phyloP scores from a whole-genome alignment of 179 eudicot species.

The Corrigiola litoralis region DNA sequence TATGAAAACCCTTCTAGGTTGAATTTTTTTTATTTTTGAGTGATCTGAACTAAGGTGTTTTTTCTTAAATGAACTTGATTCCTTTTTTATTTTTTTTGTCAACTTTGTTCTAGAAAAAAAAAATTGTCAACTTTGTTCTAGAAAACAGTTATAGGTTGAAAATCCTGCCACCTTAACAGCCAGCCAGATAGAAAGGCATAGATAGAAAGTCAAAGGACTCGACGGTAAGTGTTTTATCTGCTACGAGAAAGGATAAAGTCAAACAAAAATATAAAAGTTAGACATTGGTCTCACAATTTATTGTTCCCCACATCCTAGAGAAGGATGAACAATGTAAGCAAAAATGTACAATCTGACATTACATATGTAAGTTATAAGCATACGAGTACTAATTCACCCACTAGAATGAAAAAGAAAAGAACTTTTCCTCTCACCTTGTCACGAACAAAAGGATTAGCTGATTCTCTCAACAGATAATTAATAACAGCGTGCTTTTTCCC shows the following conservation, averaged over 20 bases:
- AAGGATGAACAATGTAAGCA: not conserved
- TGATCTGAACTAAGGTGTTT: not conserved
- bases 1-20: not conserved
- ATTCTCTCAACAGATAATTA: conserved; percentile 74
- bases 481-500: conserved; percentile 83
- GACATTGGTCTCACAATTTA: not conserved
- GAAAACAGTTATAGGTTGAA: not conserved
- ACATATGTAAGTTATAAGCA: not conserved
- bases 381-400: not conserved
- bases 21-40: not conserved
- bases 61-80: not conserved
- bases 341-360: not conserved
- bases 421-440: conserved; percentile 55
- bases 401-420: not conserved
- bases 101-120: too few relatives aligned
- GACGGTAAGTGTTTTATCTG: not conserved
- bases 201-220: not conserved
- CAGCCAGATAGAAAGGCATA: not conserved
- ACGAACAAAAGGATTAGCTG: conserved; percentile 73
- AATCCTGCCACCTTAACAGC: not conserved
- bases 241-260: not conserved
- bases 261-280: not conserved
- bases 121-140: too few relatives aligned
- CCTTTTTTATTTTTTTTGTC: not conserved
- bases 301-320: not conserved